phyloP scores from a whole-genome alignment of 78 protist genomes.

The Protostelium mycophagum region DNA sequence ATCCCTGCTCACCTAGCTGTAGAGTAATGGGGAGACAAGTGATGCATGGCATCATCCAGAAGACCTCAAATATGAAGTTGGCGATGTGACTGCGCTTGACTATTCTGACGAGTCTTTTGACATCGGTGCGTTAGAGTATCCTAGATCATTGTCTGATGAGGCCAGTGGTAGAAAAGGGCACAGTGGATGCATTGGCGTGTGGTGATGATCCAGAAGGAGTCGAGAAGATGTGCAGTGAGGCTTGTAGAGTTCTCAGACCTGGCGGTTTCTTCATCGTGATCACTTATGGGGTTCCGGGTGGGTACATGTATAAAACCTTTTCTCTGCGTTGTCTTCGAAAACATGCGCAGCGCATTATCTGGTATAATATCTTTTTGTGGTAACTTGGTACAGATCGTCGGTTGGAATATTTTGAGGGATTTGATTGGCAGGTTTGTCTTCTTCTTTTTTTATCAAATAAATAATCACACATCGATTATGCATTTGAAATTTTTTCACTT shows the following conservation, averaged over 20 bases:
- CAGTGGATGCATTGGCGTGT: constrained; percentile 50
- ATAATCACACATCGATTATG: background rate
- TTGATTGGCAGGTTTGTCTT: too few species aligned
- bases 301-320: background rate
- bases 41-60: background rate
- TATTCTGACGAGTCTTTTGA: background rate
- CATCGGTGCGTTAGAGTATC: too few species aligned
- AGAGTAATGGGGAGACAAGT: too few species aligned
- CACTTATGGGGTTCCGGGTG: constrained; percentile 45
- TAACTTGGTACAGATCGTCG: too few species aligned
- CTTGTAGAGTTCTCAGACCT: constrained; percentile 32
- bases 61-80: background rate
- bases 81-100: background rate
- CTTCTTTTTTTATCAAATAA: too few species aligned
- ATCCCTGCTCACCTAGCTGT: too few species aligned
- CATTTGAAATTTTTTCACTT: background rate
- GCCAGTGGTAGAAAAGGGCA: constrained; percentile 46
- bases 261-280: constrained; percentile 57
- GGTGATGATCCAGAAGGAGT: constrained; percentile 34
- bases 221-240: constrained; percentile 22
- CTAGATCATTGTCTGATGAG: background rate
- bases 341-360: too few species aligned
- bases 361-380: too few species aligned
- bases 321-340: too few species aligned
- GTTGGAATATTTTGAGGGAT: too few species aligned